These are phyloP conservation scores for Ceratocystis eucalypticola DNA, from an alignment of 2,329 filamentous ascomycete species.

Conservation along the genomic window DNA sequence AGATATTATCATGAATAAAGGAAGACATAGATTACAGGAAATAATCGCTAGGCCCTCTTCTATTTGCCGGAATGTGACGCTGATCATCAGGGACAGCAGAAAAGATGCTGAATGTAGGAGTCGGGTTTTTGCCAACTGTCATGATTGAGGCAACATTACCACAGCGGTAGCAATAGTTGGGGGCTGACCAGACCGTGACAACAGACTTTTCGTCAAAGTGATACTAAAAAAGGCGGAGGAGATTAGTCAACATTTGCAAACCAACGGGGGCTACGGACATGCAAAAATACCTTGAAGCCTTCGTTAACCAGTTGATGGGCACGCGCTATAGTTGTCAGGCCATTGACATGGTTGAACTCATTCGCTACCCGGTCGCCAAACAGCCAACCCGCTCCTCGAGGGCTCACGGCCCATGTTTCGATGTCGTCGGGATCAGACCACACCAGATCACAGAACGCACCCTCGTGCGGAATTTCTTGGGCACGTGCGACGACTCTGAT, in stretches of 20 bases:
- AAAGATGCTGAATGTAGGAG: constrained; percentile 87
- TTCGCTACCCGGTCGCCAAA: constrained; percentile 96
- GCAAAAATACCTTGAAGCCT: constrained; percentile 67
- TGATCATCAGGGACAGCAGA: constrained; percentile 76
- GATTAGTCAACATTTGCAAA: too few species aligned
- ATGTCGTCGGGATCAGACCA: constrained; percentile 98
- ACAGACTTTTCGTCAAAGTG: constrained; percentile 93
- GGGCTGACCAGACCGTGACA: constrained; percentile 95
- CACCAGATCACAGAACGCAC: constrained; percentile 93
- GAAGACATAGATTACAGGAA: constrained; percentile 40
- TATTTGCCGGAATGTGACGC: constrained; percentile 61
- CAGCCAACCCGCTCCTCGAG: constrained; percentile 90
- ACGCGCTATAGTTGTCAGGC: constrained; percentile 84
- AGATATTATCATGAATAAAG: background rate
- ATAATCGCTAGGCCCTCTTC: constrained; percentile 55
- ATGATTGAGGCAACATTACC: constrained; percentile 96
- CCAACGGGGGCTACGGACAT: background rate
- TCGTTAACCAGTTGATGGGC: constrained; percentile 98
- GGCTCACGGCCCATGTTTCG: constrained; percentile 90
- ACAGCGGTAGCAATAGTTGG: constrained; percentile 90
- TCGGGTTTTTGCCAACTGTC: constrained; percentile 71
- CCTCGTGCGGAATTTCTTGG: constrained; percentile 95
- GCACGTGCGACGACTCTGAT: constrained; percentile 97
- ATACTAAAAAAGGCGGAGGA: constrained; percentile 39
- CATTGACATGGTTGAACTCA: constrained; percentile 95